A percentile compares a stretch with the other conserved stretches of the same genome.
These are phyloP conservation scores for Funneliformis mosseae DNA, from an alignment of 192 early-diverging fungal species.

Conservation along the genomic window DNA sequence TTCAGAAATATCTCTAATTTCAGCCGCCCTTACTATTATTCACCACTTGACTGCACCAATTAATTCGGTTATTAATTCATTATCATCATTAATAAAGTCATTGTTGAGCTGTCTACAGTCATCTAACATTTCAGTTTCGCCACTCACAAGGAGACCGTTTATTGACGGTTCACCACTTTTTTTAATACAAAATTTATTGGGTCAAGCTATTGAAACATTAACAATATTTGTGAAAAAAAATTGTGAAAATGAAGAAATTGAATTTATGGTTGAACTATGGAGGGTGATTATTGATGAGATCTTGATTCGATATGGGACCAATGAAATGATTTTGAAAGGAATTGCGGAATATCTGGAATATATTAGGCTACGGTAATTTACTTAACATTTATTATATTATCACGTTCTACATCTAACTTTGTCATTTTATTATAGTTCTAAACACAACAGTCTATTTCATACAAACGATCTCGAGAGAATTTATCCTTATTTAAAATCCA, in stretches of 20 bases:
- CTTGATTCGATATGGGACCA: constrained; percentile 43
- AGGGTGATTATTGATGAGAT: constrained; percentile 45
- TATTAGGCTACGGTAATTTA: constrained; percentile 23
- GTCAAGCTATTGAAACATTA: constrained; percentile 51
- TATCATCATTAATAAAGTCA: constrained; percentile 41
- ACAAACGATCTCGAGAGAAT: constrained; percentile 49
- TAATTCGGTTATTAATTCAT: constrained; percentile 34
- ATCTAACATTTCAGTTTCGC: background rate
- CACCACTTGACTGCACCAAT: constrained; percentile 44
- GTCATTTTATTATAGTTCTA: background rate
- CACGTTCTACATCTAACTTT: background rate
- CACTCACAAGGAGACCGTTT: constrained; percentile 42
- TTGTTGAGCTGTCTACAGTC: background rate
- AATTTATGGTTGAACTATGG: constrained; percentile 41
- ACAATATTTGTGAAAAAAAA: constrained; percentile 37
- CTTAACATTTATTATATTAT: background rate
- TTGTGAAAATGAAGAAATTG: constrained; percentile 21
- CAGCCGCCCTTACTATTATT: constrained; percentile 49
- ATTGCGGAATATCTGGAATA: constrained; percentile 46
- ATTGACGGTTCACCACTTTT: constrained; percentile 48
- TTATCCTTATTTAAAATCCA: constrained; percentile 54
- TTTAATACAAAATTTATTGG: constrained; percentile 50
- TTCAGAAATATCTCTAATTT: constrained; percentile 44
- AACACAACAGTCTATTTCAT: constrained; percentile 38
- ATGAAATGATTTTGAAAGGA: constrained; percentile 53